Evolutionary conservation across 2,329 filamentous ascomycete species (phyloP).

Genomic region (Epichloe brachyelytri): DNA sequence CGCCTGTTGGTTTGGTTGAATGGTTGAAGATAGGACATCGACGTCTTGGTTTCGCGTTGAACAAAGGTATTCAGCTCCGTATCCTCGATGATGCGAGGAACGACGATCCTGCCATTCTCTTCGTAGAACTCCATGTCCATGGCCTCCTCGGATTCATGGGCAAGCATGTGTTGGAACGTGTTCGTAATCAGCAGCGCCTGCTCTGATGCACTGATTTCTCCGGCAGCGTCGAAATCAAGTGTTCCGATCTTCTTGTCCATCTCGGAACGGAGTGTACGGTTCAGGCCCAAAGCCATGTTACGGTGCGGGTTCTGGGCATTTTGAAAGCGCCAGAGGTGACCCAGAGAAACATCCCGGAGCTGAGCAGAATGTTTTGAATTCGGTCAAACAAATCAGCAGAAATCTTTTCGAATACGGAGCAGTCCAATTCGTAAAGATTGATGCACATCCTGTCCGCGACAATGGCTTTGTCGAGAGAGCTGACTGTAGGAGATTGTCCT

Average conservation of each 20-base stretch:
- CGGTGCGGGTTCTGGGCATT: constrained; percentile 23
- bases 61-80: constrained; percentile 15
- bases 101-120: constrained; percentile 14
- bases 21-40: constrained; percentile 17
- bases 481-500: constrained; percentile 9
- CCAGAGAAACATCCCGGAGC: constrained; percentile 25
- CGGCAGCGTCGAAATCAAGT: constrained; percentile 28
- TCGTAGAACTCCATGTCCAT: constrained; percentile 20
- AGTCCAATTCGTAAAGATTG: constrained; percentile 26
- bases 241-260: constrained; percentile 30
- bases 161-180: not conserved
- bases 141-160: constrained; percentile 2
- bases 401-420: constrained; percentile 28
- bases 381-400: constrained; percentile 7
- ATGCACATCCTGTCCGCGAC: not conserved
- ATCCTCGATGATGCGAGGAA: constrained; percentile 17
- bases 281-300: constrained; percentile 33
- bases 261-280: constrained; percentile 33
- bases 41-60: constrained; percentile 14
- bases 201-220: constrained; percentile 5
- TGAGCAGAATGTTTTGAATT: not conserved
- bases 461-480: constrained; percentile 5
- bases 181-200: not conserved
- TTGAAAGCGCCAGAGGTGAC: constrained; percentile 26
- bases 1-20: constrained; percentile 25